Base-by-base conservation (phyloP, 2,329 filamentous ascomycete species). In the Fonsecaea pugnacius region DNA sequence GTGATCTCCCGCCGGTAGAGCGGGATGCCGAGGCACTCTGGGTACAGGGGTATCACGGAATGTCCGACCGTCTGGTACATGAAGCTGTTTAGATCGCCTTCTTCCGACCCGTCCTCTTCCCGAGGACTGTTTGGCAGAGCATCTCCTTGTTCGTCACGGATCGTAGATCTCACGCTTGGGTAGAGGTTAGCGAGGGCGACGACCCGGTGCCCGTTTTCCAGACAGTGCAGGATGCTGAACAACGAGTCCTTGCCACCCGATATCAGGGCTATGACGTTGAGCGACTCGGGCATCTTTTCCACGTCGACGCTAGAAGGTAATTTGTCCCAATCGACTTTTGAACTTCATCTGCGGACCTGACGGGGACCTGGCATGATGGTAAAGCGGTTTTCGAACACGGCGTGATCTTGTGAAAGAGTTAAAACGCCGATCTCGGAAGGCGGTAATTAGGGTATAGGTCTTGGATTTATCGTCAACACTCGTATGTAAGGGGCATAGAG, bases 61-160 rank as follows among this genome's bases (percentile, higher is more conserved):
- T 98, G 92, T 12, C 95, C 95, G 65, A 97, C 91, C 2, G 95
- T 99, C 81, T 99, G 95, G 82, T 98, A 99, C 95, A 99, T 99
- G 87, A 95, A 98, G 80, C 93, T 97, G 78, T 99, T 92, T 71
- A 96, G 84, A 76, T 98, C 91, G 62, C 84, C 79, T 67, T 82
- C 80, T 38, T 84, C 80, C 21, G 53, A 67, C 30, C 75, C 80
- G 65, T 50, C 53, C 0, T 14, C 14, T 9, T 18, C 43, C 43
- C 33, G 43, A 48, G 43, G 21, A 48, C n/a, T 12, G 43, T 12
- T 18, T 24, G 43, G 27, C 9, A 10, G 3, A 1, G 18, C 43
- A 27, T 48, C 10, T 14, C 21, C 21, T 48, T 14, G 43, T 48
- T 16, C 18, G 14, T 27, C 12, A 6, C 27, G 27, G 21, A 2